Conservation (phyloP, 345 rosid species). For the Gossypium longicalyx region DNA sequence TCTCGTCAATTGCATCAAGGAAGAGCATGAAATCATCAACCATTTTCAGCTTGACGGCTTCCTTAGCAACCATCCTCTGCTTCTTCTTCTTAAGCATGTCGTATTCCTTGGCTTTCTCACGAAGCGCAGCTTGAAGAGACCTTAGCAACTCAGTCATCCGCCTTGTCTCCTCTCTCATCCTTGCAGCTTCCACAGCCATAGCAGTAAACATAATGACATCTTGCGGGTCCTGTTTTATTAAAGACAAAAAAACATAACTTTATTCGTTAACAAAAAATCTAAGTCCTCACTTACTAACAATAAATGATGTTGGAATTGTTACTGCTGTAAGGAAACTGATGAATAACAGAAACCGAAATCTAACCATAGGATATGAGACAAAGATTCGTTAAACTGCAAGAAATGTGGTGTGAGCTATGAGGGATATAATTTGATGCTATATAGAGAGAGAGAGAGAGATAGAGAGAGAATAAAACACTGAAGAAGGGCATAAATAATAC, state of each 20-base stretch:
- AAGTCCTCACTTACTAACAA: background rate
- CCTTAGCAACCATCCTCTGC: background rate
- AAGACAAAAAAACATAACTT: background rate
- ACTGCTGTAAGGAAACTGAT: background rate
- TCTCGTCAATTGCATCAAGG: background rate
- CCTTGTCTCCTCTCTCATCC: background rate
- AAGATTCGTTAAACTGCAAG: background rate
- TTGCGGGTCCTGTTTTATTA: background rate
- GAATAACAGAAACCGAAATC: background rate
- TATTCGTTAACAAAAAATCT: background rate
- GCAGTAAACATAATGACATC: background rate
- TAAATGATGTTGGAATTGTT: background rate
- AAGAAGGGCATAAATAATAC: too few relatives aligned
- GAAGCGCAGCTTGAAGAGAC: background rate
- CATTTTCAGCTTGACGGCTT: background rate
- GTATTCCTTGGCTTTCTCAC: background rate
- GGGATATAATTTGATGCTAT: too few relatives aligned
- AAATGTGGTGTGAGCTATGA: too few relatives aligned
- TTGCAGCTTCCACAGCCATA: background rate
- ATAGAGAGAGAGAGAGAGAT: too few relatives aligned
- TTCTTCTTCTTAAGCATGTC: background rate
- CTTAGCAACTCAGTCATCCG: background rate
- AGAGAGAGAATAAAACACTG: too few relatives aligned
- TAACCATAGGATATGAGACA: background rate
- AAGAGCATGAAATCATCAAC: constrained; percentile 5